Conservation (phyloP, 441 rosid genomes). For the Aquilaria agallochum region DNA sequence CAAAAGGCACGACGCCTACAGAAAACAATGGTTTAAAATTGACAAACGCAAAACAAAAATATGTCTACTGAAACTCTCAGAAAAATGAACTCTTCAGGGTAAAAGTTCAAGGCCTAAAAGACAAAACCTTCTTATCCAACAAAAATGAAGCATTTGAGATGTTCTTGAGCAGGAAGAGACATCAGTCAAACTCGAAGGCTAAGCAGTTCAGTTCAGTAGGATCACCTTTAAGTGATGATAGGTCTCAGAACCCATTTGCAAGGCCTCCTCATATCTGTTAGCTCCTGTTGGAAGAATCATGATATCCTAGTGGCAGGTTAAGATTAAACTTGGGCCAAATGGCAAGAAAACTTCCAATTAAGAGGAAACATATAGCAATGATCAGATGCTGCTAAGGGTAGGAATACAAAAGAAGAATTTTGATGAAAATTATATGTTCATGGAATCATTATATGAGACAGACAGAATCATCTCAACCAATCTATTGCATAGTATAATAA, state of each 20-base stretch:
- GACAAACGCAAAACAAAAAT: neutral
- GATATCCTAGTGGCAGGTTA: constrained; percentile 54
- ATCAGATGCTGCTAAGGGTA: too few relatives aligned
- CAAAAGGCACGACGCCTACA: too few relatives aligned
- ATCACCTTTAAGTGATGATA: constrained; percentile 94
- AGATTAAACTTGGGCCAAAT: neutral
- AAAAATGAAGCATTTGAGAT: constrained; percentile 6
- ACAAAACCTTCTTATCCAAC: neutral
- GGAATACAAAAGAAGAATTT: too few relatives aligned
- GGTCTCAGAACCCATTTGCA: constrained; percentile 93
- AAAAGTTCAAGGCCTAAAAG: too few relatives aligned
- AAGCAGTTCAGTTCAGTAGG: constrained; percentile 9
- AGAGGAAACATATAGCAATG: too few relatives aligned
- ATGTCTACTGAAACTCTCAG: constrained; percentile 1
- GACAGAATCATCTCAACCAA: too few relatives aligned
- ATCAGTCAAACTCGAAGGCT: constrained; percentile 11
- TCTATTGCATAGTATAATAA: too few relatives aligned
- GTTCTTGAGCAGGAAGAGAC: neutral
- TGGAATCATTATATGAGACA: too few relatives aligned
- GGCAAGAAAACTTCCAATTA: neutral
- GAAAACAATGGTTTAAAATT: too few relatives aligned
- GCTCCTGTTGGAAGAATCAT: constrained; percentile 96
- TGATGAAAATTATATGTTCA: too few relatives aligned
- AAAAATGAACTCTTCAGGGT: neutral
- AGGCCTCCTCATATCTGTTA: constrained; percentile 86